Evolutionary conservation across 2,329 filamentous ascomycete species (phyloP), one percentile per base, ranked within the genome.

Genomic region (Fusarium equiseti): DNA sequence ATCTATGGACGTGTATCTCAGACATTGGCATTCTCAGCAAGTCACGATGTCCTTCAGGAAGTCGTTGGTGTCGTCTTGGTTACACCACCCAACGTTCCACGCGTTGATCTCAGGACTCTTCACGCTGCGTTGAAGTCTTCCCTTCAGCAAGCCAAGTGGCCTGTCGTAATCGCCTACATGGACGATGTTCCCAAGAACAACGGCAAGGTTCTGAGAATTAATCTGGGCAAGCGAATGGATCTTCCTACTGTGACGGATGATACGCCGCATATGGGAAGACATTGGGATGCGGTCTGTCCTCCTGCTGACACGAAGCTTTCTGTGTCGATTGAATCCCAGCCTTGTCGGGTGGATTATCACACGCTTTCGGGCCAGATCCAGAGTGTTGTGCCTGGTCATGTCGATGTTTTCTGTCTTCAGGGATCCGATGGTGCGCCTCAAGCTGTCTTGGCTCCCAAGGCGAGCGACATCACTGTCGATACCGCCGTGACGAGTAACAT

Each of bases 101-200:
- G 50, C 0, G 49, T 57, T 3, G 61, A 64, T 31, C 29, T 64
- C 0, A 13, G 50, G 12, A 57, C 29, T 0, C 61, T 64, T 0
- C 61, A 64, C 1, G n/a, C 29, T 0, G 35, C 59, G 1, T 4
- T 64, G 20, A 64, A 64, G 43, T 16, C 43, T 3, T 64, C 61
- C 1, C 61, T 64, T 8, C 59, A 64, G 5, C 49, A 57, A 3
- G 59, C 50, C 0, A 64, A 64, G 2, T 64, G 61, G 61, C 61
- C 61, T 1, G 61, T 64, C 0, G 10, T 64, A 6, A 58, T 64
- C 29, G n/a, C 35, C 0, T 64, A 64, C 3, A 64, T 64, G 59
- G 3, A 40, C 0, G 61, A 64, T 8, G 40, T 64, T 4, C 61
- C 61, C 1, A 64, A 64, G 49, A 64, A 64, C 35, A 64, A 64